These are phyloP conservation scores for Fusarium sp. DNA, from an alignment of 2,329 filamentous ascomycete species.

Conservation along the genomic window DNA sequence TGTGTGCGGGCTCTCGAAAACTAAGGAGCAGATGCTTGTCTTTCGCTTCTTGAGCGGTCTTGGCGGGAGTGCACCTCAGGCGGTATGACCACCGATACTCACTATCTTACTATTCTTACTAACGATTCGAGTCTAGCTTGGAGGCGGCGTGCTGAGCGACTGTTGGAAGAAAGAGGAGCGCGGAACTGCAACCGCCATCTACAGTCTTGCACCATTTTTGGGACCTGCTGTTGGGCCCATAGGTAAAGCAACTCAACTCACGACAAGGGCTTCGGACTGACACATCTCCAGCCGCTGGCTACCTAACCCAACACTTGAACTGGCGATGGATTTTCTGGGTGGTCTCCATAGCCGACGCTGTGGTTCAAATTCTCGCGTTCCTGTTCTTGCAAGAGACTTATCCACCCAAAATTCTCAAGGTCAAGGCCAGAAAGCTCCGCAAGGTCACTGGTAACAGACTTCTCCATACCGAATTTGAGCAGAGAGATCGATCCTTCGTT, in stretches of 20 bases:
- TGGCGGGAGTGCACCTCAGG: slow-evolving; percentile 58
- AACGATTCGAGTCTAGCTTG: slow-evolving; percentile 45
- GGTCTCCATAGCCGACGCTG: slow-evolving; percentile 51
- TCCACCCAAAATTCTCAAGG: slow-evolving; percentile 46
- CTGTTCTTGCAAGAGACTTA: slow-evolving; percentile 55
- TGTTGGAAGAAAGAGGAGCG: slow-evolving; percentile 57
- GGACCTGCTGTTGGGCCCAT: slow-evolving; percentile 57
- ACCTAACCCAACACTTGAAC: slow-evolving; percentile 49
- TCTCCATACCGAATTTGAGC: slow-evolving; percentile 46
- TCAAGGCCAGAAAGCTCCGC: slow-evolving; percentile 43
- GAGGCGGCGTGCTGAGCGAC: slow-evolving; percentile 60
- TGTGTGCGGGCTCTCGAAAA: slow-evolving; percentile 61
- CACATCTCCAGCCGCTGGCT: slow-evolving; percentile 49
- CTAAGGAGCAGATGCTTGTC: slow-evolving; percentile 56
- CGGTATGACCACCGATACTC: slow-evolving; percentile 42
- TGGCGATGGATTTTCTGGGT: slow-evolving; percentile 61
- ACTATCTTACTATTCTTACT: neutral
- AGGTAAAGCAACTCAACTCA: slow-evolving; percentile 21
- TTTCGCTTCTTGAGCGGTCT: slow-evolving; percentile 62
- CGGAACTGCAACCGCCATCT: slow-evolving; percentile 47
- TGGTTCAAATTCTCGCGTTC: slow-evolving; percentile 49
- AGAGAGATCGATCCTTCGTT: slow-evolving; percentile 38
- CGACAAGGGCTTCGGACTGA: neutral
- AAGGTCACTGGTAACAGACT: slow-evolving; percentile 44
- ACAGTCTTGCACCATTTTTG: slow-evolving; percentile 55